Evolutionary conservation across 2,329 filamentous ascomycete genomes (phyloP), one percentile per base, ranked within the genome.

Genomic region (Cercospora zeae-maydis): DNA sequence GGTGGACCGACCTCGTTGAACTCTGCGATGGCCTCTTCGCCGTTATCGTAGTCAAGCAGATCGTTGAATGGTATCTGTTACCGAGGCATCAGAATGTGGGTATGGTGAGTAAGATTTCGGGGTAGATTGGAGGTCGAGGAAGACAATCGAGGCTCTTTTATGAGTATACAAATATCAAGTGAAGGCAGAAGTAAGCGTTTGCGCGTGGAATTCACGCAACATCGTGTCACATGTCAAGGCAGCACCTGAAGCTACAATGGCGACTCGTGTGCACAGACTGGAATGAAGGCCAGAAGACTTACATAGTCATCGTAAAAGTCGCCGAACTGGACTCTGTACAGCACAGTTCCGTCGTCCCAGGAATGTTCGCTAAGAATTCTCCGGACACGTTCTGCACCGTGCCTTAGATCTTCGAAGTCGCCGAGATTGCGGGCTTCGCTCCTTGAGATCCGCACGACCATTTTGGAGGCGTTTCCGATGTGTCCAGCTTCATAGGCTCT

Each of bases 1-100:
- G 65, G 61, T 51, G 66, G 63, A 14, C 60, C 62, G 36, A 64
- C 71, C 60, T 62, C 66, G 62, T 64, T 73, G 68, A 78, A 82
- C 14, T 73, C 67, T 36, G 79, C 71, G 21, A 84, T 73, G 16
- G 81, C 80, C 63, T 76, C 74, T 52, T 74, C 69, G 16, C 83
- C 83, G 71, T 83, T 81, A 9, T 77, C 72, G 30, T 81, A 74
- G 2, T 73, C 65, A 11, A 82, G 66, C 3, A 85, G 74, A 33
- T 79, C 72, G 34, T 80, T 74, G 33, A 81, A 78, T 13, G 76
- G 69, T 10, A 84, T 72, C 83, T 85, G 57, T 24, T 58, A 59
- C 51, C 19, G 53, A 42, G 33, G 31, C 5, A 36, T 57, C 21
- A 59, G 56, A 59, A 31, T 16, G 42, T 27, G 37, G n/a, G 47